Percentiles rank a stretch among this genome's conserved stretches.
Conservation (phyloP, 495 filamentous ascomycete species). For the Podospora anserina region DNA sequence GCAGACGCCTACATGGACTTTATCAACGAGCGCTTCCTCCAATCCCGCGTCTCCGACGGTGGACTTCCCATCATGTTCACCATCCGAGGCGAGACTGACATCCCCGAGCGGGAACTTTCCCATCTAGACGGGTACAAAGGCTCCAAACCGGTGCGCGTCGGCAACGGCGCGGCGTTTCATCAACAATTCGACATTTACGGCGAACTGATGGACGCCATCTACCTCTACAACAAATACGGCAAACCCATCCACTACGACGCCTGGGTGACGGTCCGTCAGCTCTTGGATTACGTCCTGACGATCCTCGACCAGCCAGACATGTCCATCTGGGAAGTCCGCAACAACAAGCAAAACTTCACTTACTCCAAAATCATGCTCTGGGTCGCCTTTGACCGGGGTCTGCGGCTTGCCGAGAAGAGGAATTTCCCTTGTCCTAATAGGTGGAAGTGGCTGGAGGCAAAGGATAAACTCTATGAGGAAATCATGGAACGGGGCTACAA, state of each 20-base stretch:
- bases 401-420: slow-evolving; percentile 67
- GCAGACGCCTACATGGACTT: slow-evolving; percentile 72
- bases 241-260: slow-evolving; percentile 72
- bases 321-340: slow-evolving; percentile 77
- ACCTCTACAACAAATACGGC: slow-evolving; percentile 74
- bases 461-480: slow-evolving; percentile 66
- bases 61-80: slow-evolving; percentile 76
- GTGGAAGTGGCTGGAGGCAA: slow-evolving; percentile 55
- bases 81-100: slow-evolving; percentile 66
- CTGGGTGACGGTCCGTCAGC: slow-evolving; percentile 43
- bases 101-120: slow-evolving; percentile 61
- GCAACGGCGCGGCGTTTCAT: slow-evolving; percentile 71
- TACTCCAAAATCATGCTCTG: slow-evolving; percentile 75
- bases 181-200: slow-evolving; percentile 74
- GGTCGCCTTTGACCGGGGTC: slow-evolving; percentile 69
- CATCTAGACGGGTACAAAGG: slow-evolving; percentile 67
- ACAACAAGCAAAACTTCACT: slow-evolving; percentile 66
- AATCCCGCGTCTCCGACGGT: slow-evolving; percentile 44
- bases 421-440: slow-evolving; percentile 67
- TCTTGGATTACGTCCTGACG: slow-evolving; percentile 51
- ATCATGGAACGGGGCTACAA: slow-evolving; percentile 71
- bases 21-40: slow-evolving; percentile 63
- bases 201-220: slow-evolving; percentile 71
- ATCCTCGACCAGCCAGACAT: slow-evolving; percentile 61
- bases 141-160: slow-evolving; percentile 67